phyloP scores from a whole-genome alignment of 768 basidiomycete genomes.

The Termitomyces sp. region DNA sequence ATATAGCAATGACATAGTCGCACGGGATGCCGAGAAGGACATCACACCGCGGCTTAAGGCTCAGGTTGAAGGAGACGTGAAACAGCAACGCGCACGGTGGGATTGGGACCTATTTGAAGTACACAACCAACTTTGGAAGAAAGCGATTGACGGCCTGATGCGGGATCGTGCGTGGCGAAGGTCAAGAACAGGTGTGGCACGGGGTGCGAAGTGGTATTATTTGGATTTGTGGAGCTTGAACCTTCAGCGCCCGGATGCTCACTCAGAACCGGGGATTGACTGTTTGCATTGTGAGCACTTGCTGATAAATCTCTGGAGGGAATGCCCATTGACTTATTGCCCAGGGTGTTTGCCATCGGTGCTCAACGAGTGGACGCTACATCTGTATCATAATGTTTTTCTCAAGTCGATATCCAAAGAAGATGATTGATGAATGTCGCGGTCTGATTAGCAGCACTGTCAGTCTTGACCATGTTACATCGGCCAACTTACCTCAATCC shows the following conservation, averaged over 20 bases:
- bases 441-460: background rate
- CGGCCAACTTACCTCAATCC: background rate
- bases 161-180: slow-evolving; percentile 11
- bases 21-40: slow-evolving; percentile 14
- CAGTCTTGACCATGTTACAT: background rate
- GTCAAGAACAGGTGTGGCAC: slow-evolving; percentile 4
- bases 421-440: background rate
- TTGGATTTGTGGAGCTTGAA: slow-evolving; percentile 21
- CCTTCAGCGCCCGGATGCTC: slow-evolving; percentile 22
- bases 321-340: background rate
- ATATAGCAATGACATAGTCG: slow-evolving; percentile 13
- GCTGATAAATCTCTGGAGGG: background rate
- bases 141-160: slow-evolving; percentile 12
- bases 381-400: slow-evolving; percentile 17
- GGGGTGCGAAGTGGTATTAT: slow-evolving; percentile 20
- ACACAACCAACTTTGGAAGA: slow-evolving; percentile 18
- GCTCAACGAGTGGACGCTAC: slow-evolving; percentile 20
- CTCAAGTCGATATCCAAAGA: slow-evolving; percentile 6
- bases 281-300: slow-evolving; percentile 22
- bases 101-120: slow-evolving; percentile 23
- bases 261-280: slow-evolving; percentile 21
- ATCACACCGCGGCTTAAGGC: slow-evolving; percentile 16
- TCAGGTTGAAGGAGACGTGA: slow-evolving; percentile 13
- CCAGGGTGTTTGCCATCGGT: slow-evolving; percentile 20
- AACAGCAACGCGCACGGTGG: slow-evolving; percentile 18